phyloP scores from a whole-genome alignment of 2,329 filamentous ascomycete species.

The Verticillium tricorpus region DNA sequence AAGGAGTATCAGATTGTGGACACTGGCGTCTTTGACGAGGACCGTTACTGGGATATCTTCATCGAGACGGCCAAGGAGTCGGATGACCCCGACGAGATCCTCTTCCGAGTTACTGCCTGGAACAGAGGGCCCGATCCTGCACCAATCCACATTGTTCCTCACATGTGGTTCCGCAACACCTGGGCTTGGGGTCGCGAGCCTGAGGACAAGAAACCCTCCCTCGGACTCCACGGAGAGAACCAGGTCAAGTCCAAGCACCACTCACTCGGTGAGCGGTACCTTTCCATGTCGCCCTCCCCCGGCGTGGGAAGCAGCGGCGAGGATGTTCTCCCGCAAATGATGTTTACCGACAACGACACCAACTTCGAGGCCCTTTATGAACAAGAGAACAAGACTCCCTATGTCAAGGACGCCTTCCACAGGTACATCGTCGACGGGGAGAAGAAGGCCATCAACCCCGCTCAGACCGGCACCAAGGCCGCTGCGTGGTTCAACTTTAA shows the following conservation, averaged over 20 bases:
- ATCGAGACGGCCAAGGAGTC: conserved; percentile 94
- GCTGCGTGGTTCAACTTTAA: conserved; percentile 92
- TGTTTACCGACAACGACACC: conserved; percentile 96
- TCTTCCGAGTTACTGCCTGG: conserved; percentile 95
- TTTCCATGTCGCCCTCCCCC: conserved; percentile 84
- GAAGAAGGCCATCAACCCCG: conserved; percentile 77
- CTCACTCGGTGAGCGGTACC: conserved; percentile 76
- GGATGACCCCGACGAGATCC: conserved; percentile 84
- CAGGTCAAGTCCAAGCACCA: conserved; percentile 73
- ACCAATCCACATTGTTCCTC: conserved; percentile 87
- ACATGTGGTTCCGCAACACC: conserved; percentile 96
- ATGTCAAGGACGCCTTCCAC: conserved; percentile 95
- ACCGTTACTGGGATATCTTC: conserved; percentile 94
- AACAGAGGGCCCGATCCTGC: conserved; percentile 89
- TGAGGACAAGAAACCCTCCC: conserved; percentile 72
- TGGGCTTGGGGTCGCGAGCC: conserved; percentile 90
- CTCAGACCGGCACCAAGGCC: conserved; percentile 76
- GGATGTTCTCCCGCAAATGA: conserved; percentile 77
- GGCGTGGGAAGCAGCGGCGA: conserved; percentile 73
- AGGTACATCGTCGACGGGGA: conserved; percentile 78
- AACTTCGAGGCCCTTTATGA: conserved; percentile 76
- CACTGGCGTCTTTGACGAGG: conserved; percentile 81
- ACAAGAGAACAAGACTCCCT: conserved; percentile 72
- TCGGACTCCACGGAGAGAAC: conserved; percentile 61
- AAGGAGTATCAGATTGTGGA: conserved; percentile 90